These are phyloP conservation scores for Carex pumila DNA, from an alignment of 176 grass and related monocot genomes.

Conservation along the genomic window DNA sequence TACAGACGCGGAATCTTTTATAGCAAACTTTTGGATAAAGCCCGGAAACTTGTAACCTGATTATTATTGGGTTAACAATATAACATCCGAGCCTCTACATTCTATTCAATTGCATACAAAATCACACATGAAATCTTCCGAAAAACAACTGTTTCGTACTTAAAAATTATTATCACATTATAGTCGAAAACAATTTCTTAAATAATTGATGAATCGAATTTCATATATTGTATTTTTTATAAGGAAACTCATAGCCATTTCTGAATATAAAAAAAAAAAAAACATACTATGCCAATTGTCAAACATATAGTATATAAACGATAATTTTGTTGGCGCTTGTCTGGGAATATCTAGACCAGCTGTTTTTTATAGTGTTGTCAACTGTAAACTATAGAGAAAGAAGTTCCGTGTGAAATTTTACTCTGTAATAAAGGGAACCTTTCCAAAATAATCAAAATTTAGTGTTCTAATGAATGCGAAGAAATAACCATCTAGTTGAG, in stretches of 20 bases:
- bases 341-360: not conserved
- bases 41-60: not conserved
- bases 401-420: not conserved
- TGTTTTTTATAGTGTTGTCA: not conserved
- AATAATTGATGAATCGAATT: not conserved
- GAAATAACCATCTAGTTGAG: not conserved
- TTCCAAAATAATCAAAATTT: not conserved
- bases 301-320: not conserved
- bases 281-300: not conserved
- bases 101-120: not conserved
- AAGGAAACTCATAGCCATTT: not conserved
- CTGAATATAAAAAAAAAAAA: not conserved
- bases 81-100: not conserved
- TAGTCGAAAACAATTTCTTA: not conserved
- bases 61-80: not conserved
- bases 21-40: not conserved
- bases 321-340: not conserved
- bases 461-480: not conserved
- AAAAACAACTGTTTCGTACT: not conserved
- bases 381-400: not conserved
- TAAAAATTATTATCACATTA: no score
- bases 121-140: not conserved
- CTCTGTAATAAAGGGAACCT: not conserved
- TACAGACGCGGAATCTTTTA: not conserved
- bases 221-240: not conserved